Evolutionary conservation across 164 flowering plant genomes (phyloP), one percentile per base, ranked within the genome.

Genomic region (Berberis thunbergii): DNA sequence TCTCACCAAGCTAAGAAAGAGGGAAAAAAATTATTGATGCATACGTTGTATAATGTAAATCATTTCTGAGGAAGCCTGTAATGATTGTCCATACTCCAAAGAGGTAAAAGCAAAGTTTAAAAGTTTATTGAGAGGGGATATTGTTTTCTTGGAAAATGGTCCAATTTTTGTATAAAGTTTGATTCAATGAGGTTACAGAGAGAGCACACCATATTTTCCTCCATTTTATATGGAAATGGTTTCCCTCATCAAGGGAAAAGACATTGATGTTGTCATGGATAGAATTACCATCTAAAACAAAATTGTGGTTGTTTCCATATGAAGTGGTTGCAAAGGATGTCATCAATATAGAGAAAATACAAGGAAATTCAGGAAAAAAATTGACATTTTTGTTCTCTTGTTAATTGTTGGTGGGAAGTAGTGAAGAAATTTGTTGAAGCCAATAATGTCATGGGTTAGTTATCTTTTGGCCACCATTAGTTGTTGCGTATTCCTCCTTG

Each of bases 311-410:
- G 46, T 60, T 49, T 49, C 64, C 12, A 55, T 50, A 60, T 49
- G 63, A 41, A 64, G 71, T 64, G 43, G 63, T 64, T 72, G 66
- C 67, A 61, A 63, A 26, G 59, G 54, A 55, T 13, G 9, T 60
- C 54, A 39, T 38, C 8, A 0, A 3, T 13, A 56, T 6, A 5
- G 9, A 7, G 41, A 40, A 56, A 56, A 10, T 8, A 26, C 5
- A 13, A 65, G 68, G 68, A 59, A 45, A 43, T 54, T 40, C 61
- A 42, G 45, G 65, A 40, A 40, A 11, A 13, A 13, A 3, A 56
- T 56, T 6, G 41, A 26, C 5, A 8, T 11, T 11, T n/a, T 11
- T 54, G 9, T 54, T 56, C 41, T 56, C 9, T 56, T 56, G 9
- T 56, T 56, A 13, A 7, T 56, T 56, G 7, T 56, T 38, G 8